Conservation (phyloP, 441 rosid genomes). For the Capsella rubella region DNA sequence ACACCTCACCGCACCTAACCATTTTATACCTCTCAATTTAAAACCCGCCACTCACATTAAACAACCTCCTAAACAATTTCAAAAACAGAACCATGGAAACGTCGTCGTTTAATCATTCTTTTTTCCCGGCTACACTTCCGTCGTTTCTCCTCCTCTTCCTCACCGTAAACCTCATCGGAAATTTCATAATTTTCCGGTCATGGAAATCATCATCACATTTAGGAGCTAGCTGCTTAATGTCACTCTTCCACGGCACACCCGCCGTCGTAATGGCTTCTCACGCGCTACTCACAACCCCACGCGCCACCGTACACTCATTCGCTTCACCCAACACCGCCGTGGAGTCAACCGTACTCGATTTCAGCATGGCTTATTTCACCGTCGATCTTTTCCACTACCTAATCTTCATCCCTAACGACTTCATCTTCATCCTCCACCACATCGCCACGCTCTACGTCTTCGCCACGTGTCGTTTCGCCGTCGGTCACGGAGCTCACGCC, state of each 20-base stretch:
- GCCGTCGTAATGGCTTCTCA: slow-evolving; percentile 61
- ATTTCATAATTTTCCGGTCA: slow-evolving; percentile 57
- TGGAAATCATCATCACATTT: slow-evolving; percentile 65
- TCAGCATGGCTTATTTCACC: slow-evolving; percentile 79
- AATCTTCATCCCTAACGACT: slow-evolving; percentile 62
- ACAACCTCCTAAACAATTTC: slow-evolving; percentile 9
- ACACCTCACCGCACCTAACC: slow-evolving; percentile 15
- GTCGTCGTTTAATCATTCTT: slow-evolving; percentile 5
- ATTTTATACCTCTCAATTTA: neutral
- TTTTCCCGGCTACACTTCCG: slow-evolving; percentile 41
- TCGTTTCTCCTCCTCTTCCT: slow-evolving; percentile 60
- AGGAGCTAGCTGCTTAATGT: slow-evolving; percentile 82
- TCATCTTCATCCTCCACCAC: slow-evolving; percentile 87
- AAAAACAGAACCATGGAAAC: slow-evolving; percentile 34
- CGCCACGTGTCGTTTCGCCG: slow-evolving; percentile 67
- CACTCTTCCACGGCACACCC: slow-evolving; percentile 82
- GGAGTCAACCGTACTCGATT: slow-evolving; percentile 68
- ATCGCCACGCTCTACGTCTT: slow-evolving; percentile 76
- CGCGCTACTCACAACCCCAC: slow-evolving; percentile 41
- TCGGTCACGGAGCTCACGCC: slow-evolving; percentile 64
- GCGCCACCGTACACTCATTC: slow-evolving; percentile 45
- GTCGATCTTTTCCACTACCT: slow-evolving; percentile 78
- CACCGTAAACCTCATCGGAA: slow-evolving; percentile 54
- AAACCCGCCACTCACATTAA: slow-evolving; percentile 17
- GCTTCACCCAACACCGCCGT: slow-evolving; percentile 60